Percentiles rank a stretch among this genome's conserved stretches.
Conservation (phyloP, 2,329 filamentous ascomycete species). For the Aspergillus jensenii region DNA sequence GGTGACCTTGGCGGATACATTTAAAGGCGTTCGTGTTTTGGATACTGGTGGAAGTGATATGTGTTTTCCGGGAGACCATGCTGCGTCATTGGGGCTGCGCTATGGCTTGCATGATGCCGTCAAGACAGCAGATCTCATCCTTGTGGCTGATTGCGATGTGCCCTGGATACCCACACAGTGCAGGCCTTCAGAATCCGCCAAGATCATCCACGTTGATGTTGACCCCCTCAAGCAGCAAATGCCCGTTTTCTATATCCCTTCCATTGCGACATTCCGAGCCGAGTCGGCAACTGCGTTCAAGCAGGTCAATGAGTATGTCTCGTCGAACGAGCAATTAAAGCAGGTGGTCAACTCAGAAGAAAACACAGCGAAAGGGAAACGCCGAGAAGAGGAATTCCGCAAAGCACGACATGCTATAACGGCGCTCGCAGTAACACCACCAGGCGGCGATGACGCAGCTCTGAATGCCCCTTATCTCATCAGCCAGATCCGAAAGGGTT, state of each 20-base stretch:
- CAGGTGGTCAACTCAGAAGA: conserved; percentile 43
- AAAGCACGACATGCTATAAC: conserved; percentile 53
- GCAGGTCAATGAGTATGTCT: conserved; percentile 67
- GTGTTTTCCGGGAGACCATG: conserved; percentile 50
- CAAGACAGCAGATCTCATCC: conserved; percentile 74
- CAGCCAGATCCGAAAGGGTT: conserved; percentile 56
- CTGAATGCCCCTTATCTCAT: conserved; percentile 63
- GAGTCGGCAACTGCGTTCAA: conserved; percentile 65
- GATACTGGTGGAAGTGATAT: conserved; percentile 56
- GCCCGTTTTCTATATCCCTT: conserved; percentile 70
- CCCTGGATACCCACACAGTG: conserved; percentile 86
- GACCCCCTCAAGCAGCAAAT: conserved; percentile 72
- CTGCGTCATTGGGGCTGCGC: conserved; percentile 65
- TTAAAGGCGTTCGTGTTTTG: conserved; percentile 51
- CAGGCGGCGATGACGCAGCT: conserved; percentile 56
- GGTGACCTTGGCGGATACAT: conserved; percentile 47
- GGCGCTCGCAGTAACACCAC: conserved; percentile 57
- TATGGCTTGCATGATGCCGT: conserved; percentile 75
- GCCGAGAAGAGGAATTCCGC: conserved; percentile 59
- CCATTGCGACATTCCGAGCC: conserved; percentile 65
- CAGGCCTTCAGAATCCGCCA: conserved; percentile 56
- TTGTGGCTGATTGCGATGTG: conserved; percentile 86
- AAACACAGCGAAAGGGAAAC: conserved; percentile 51
- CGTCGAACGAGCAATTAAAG: conserved; percentile 44
- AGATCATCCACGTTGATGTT: conserved; percentile 65